Base-by-base conservation (phyloP, 163 green algal genomes). In the Scenedesmus sp. region DNA sequence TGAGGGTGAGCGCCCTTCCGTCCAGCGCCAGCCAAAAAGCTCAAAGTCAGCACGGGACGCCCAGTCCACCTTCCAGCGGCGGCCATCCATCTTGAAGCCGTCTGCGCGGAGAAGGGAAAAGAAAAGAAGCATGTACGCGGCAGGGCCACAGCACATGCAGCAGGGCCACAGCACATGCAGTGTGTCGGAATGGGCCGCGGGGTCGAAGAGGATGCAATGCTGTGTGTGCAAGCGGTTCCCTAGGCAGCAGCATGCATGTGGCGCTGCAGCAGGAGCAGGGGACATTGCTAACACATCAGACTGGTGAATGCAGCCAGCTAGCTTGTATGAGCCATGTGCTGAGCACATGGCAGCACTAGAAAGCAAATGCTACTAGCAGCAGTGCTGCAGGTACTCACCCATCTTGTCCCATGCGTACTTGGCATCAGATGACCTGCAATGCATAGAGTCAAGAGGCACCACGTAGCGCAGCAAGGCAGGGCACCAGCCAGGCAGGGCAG, bases 21-120 rank as follows among this genome's bases (percentile, higher is more conserved):
- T 92, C 94, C 94, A 96, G 23, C 91, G 91, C 94, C 93, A 96
- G 20, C 89, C 93, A 82, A 95, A 95, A 59, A 94, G 90, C 23
- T 93, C 84, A 84, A 96, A 96, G 66, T 96, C 94, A 4, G 91
- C 88, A 52, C 55, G 57, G 0, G 86, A 93, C 2, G 94, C 94
- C 76, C 87, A 96, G 84, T 96, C 93, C 73, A 96, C 94, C 89
- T 94, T 94, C 94, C 94, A 96, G 15, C 82, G 82, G 16, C 94
- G 93, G 26, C 94, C 94, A 86, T 96, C 94, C 93, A 96, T 93
- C 12, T 83, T 87, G 87, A 95, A 93, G 13, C 93, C 93, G 46
- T 94, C 93, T 93, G 90, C 73, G 13, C 0, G 59, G 46, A 74
- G 20, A 77, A 55, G 7, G 4, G 13, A 67, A n/a, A 9, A 67